A percentile compares a stretch with the other conserved stretches of the same genome.
Conservation (phyloP, 805 yeast species). For the Pichia cabralensis region DNA sequence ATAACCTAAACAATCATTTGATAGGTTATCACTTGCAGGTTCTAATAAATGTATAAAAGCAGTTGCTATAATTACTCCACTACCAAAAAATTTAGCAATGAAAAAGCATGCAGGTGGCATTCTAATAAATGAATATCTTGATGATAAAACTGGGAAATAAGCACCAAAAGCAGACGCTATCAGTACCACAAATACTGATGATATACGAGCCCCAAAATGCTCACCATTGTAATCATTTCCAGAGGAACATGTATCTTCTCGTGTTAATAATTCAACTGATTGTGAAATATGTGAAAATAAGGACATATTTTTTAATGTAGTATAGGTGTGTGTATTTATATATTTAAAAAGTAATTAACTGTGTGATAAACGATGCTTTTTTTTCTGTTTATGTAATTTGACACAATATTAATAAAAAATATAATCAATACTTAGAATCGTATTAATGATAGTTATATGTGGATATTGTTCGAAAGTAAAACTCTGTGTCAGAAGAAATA, state of each 20-base stretch:
- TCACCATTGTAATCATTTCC: slow-evolving; percentile 19
- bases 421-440: too few relatives aligned
- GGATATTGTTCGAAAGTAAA: too few relatives aligned
- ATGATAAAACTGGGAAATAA: slow-evolving; percentile 52
- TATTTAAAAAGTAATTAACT: too few relatives aligned
- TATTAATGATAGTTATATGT: too few relatives aligned
- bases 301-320: background rate
- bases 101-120: slow-evolving; percentile 57
- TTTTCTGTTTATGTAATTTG: too few relatives aligned
- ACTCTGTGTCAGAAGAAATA: background rate
- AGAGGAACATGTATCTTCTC: slow-evolving; percentile 12
- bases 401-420: too few relatives aligned
- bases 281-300: background rate
- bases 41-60: slow-evolving; percentile 66
- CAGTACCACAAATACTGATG: slow-evolving; percentile 54
- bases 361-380: too few relatives aligned
- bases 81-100: slow-evolving; percentile 66
- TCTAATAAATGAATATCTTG: slow-evolving; percentile 46
- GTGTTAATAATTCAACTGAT: slow-evolving; percentile 2
- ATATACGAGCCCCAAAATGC: slow-evolving; percentile 38
- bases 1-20: slow-evolving; percentile 53
- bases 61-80: slow-evolving; percentile 77
- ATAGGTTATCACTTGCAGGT: slow-evolving; percentile 55
- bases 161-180: slow-evolving; percentile 49
- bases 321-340: background rate